Evolutionary conservation across 2,329 filamentous ascomycete species (phyloP), one percentile per base, ranked within the genome.

Genomic region (Talaromyces sp.): DNA sequence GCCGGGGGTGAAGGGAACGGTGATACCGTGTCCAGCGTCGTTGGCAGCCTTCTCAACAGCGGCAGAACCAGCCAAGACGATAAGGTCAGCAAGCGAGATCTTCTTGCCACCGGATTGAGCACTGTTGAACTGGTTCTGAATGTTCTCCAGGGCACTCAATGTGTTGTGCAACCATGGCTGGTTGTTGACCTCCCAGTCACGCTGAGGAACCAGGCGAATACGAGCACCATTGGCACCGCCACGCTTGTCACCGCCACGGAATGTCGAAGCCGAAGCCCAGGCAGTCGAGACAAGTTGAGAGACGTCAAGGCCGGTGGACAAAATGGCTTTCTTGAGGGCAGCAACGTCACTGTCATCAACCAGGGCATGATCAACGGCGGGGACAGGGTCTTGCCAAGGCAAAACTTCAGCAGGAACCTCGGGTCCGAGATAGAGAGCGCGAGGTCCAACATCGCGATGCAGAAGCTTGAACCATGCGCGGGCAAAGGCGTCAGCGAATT

Each of bases 401-500:
- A 88, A 80, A 13, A 81, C 79, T 80, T 92, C 87, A 58, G 81
- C 78, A 54, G 89, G 89, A 19, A 90, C 80, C 75, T 93, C 89
- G 1, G 89, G 89, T 31, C 89, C 89, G 53, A 91, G 69, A 80
- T 89, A 92, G 71, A 87, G 88, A 26, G 82, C 72, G 58, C 84
- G 80, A 50, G 89, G 89, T 17, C 89, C 89, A 77, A 93, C 84
- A 73, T 92, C 89, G 78, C 89, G 89, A 79, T 93, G 89, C 35
- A 89, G 81, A 49, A 93, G 83, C 84, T 93, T 92, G 84, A 90
- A 93, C 89, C 89, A 93, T 14, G 89, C 89, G 55, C 85, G 84
- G 24, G 83, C 80, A 69, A 92, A 93, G 9, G 83, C 86, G 63
- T 91, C 85, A 58, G 81, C 82, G 43, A 92, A 82, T 79, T 90